Conservation (phyloP, 169 alveolate genomes). For the Eimeria falciformis region DNA sequence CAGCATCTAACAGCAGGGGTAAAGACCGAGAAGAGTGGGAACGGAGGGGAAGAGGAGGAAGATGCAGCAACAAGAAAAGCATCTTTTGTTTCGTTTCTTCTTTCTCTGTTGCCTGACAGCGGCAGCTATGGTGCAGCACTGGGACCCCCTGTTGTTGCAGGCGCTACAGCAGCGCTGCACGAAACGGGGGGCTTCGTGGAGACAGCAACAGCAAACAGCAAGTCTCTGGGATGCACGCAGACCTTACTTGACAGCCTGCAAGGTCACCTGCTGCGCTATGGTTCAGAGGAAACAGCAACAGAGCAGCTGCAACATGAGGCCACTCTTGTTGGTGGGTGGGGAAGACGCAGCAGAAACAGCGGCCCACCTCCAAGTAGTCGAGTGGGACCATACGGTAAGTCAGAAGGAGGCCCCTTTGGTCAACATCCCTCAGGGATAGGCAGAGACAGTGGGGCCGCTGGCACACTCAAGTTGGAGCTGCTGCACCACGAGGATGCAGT, state of each 20-base stretch:
- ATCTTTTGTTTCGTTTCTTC: slow-evolving; percentile 13
- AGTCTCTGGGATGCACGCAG: slow-evolving; percentile 6
- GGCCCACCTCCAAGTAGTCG: background rate
- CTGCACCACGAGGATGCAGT: slow-evolving; percentile 12
- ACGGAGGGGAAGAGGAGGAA: background rate
- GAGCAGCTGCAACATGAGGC: background rate
- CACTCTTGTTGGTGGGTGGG: background rate
- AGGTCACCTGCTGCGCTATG: slow-evolving; percentile 10
- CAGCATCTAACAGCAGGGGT: background rate
- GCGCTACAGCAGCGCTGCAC: background rate
- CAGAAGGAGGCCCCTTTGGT: too few species aligned
- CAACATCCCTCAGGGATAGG: background rate
- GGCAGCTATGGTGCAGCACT: slow-evolving; percentile 10
- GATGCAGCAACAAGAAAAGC: slow-evolving; percentile 2
- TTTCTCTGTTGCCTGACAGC: slow-evolving; percentile 39
- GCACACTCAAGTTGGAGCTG: background rate
- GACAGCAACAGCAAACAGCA: background rate
- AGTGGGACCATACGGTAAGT: background rate
- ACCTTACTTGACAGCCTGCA: slow-evolving; percentile 16
- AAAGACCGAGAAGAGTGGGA: background rate
- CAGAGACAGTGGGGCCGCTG: background rate
- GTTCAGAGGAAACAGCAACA: slow-evolving; percentile 23
- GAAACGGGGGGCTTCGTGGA: slow-evolving; percentile 6
- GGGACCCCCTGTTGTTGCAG: slow-evolving; percentile 3
- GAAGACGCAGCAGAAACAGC: slow-evolving; percentile 42